Conservation (phyloP, 2,329 filamentous ascomycete genomes). For the Calcarisporium arbuscula region DNA sequence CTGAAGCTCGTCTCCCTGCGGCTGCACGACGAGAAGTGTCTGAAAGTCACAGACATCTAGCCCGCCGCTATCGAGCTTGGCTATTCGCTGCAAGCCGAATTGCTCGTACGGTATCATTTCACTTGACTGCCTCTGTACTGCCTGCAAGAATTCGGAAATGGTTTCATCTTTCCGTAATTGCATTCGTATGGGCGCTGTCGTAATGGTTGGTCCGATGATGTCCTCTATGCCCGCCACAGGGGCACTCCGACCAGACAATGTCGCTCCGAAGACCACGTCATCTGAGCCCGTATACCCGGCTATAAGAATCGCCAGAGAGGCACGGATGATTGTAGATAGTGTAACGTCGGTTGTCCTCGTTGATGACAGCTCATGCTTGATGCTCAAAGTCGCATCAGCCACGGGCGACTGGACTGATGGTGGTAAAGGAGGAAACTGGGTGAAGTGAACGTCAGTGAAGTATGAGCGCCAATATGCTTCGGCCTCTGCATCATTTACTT, state of each 20-base stretch:
- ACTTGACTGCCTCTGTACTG: conserved; percentile 10
- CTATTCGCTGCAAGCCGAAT: conserved; percentile 13
- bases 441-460: not conserved
- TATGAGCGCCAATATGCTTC: not conserved
- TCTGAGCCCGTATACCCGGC: not conserved
- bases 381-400: not conserved
- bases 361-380: too few relatives aligned
- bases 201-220: conserved; percentile 12
- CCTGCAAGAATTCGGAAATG: conserved; percentile 34
- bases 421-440: not conserved
- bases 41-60: conserved; percentile 11
- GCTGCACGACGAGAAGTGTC: conserved; percentile 10
- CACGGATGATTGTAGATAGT: conserved; percentile 1
- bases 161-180: conserved; percentile 19
- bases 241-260: conserved; percentile 3
- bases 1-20: too few relatives aligned
- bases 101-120: conserved; percentile 11
- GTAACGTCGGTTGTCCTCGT: too few relatives aligned
- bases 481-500: not conserved
- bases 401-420: not conserved
- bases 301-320: conserved; percentile 1
- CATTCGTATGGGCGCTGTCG: conserved; percentile 17
- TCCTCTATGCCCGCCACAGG: conserved; percentile 3
- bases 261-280: conserved; percentile 3
- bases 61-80: conserved; percentile 10